Percentiles rank a stretch among this genome's conserved stretches.
Evolutionary conservation across 768 basidiomycete species (phyloP).

Genomic region (Udeniomyces megalosporus): DNA sequence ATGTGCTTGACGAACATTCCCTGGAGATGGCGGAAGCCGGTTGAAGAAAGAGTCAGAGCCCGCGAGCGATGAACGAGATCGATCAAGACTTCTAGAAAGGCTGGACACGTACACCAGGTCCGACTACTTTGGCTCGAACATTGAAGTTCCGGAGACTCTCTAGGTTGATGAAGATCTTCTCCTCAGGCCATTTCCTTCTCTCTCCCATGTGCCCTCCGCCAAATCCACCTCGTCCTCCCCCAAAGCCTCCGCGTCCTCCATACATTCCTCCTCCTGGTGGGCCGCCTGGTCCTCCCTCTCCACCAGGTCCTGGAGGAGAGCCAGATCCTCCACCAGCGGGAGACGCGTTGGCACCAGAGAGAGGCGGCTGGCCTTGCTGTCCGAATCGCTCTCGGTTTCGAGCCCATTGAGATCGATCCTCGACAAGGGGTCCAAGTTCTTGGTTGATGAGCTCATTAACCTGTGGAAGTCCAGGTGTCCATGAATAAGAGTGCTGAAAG

Average conservation of each 20-base stretch:
- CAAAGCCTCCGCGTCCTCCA: not conserved
- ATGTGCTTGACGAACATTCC: constrained; percentile 98
- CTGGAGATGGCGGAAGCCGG: constrained; percentile 30
- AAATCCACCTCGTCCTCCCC: constrained; percentile 4
- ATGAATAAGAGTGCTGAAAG: not conserved
- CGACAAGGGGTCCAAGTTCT: constrained; percentile 33
- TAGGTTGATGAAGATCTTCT: constrained; percentile 74
- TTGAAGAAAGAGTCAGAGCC: not conserved
- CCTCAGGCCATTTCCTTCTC: constrained; percentile 86
- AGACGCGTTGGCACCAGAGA: constrained; percentile 8
- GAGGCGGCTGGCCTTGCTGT: not conserved
- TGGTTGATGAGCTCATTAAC: constrained; percentile 32
- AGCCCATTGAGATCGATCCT: constrained; percentile 28
- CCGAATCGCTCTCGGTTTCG: constrained; percentile 28
- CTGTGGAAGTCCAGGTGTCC: no score
- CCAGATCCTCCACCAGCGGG: not conserved
- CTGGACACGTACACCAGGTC: constrained; percentile 52
- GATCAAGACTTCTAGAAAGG: not conserved
- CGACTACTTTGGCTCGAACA: constrained; percentile 91
- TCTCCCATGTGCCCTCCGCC: constrained; percentile 17
- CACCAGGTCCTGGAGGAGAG: not conserved
- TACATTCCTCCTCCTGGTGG: not conserved
- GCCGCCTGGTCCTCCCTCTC: not conserved
- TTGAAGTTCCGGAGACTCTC: constrained; percentile 94
- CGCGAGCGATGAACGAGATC: not conserved